Evolutionary conservation across 192 early-diverging fungal genomes (phyloP).

Genomic region (Phlyctochytrium bullatum): DNA sequence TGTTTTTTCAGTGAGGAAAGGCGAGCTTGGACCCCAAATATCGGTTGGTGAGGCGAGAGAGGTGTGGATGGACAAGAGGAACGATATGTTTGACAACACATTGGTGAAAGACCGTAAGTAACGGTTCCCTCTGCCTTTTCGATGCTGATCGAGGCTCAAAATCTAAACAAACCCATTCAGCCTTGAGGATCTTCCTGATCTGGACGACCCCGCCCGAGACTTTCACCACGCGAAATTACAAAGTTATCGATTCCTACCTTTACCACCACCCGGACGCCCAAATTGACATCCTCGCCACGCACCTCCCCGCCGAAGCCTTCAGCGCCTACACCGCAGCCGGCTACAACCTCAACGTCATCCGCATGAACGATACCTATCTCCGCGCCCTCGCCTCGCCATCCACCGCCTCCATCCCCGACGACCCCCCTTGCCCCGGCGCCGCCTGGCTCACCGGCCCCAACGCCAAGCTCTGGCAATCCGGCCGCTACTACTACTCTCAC

Average conservation of each 20-base stretch:
- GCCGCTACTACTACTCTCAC: constrained; percentile 34
- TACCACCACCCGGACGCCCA: constrained; percentile 27
- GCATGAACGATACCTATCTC: constrained; percentile 7
- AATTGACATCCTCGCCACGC: constrained; percentile 25
- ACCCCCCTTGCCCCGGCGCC: constrained; percentile 13
- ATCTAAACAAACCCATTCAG: not conserved
- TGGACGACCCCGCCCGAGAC: constrained; percentile 32
- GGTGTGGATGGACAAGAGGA: not conserved
- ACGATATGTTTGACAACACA: not conserved
- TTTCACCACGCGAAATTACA: constrained; percentile 19
- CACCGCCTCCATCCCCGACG: no score
- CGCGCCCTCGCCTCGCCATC: constrained; percentile 2
- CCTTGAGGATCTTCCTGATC: constrained; percentile 26
- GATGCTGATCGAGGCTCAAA: no score
- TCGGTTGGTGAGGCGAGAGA: not conserved
- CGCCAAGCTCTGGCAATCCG: not conserved
- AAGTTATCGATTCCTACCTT: constrained; percentile 30
- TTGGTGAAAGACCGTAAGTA: not conserved
- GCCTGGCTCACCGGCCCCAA: constrained; percentile 12
- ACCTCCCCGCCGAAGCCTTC: constrained; percentile 17
- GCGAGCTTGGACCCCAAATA: not conserved
- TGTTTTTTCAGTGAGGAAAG: no score
- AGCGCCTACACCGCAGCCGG: constrained; percentile 17
- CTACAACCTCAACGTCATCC: constrained; percentile 17
- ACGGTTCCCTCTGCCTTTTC: no score